Conservation (phyloP, 2,329 filamentous ascomycete species). For the Botrytis hyacinthi region DNA sequence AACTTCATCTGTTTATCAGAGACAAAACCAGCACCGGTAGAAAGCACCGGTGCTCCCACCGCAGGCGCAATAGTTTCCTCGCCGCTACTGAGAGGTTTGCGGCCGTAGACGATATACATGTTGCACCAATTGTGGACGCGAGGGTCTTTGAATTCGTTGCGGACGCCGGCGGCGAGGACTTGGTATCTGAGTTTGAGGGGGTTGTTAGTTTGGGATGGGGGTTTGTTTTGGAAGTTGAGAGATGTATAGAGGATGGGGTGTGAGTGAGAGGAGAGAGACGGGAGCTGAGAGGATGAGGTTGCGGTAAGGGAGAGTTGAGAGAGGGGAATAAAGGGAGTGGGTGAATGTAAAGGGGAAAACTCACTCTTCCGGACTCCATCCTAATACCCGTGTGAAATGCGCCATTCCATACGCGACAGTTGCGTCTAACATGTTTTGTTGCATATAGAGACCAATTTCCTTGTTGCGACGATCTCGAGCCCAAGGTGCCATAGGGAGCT, state of each 20-base stretch:
- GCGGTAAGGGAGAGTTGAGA: background rate
- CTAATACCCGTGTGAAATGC: slow-evolving; percentile 31
- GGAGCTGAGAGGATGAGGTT: background rate
- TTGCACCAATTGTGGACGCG: slow-evolving; percentile 14
- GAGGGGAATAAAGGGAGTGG: background rate
- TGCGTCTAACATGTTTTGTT: slow-evolving; percentile 30
- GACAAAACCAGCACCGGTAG: background rate
- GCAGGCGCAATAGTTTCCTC: background rate
- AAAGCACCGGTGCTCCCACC: background rate
- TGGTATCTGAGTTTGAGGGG: background rate
- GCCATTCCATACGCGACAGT: slow-evolving; percentile 25
- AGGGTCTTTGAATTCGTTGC: slow-evolving; percentile 11
- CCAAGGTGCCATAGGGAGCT: slow-evolving; percentile 39
- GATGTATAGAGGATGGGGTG: background rate
- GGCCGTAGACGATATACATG: background rate
- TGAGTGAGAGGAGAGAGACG: background rate
- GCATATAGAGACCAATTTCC: slow-evolving; percentile 33
- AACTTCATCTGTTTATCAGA: background rate
- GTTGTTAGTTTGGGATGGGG: background rate
- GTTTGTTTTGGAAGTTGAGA: background rate
- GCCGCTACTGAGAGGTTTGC: background rate
- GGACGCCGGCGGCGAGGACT: slow-evolving; percentile 13
- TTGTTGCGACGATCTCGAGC: slow-evolving; percentile 41
- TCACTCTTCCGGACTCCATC: slow-evolving; percentile 34
- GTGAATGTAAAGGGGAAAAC: background rate